Evolutionary conservation across 441 rosid species (phyloP), one percentile per base, ranked within the genome.

Genomic region (Brassica balearica): DNA sequence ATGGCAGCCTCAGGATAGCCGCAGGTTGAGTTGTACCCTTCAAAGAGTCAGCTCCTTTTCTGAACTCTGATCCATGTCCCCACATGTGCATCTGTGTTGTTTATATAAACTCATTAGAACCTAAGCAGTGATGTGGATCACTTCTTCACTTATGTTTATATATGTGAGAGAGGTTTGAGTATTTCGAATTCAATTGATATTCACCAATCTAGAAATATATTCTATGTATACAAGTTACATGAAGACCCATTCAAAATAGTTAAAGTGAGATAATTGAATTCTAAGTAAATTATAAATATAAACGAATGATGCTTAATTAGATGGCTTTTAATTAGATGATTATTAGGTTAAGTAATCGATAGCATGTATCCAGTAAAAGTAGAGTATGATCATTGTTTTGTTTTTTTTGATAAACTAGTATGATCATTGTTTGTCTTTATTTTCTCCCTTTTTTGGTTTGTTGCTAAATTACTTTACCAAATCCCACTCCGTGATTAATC

Each of bases 11-110:
- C 10, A 95, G 83, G 86, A 95, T 95, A 25, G 93, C 99, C 2
- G 97, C 87, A 48, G 99, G 98, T 27, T 93, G 95, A 75, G 96
- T 36, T 29, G 97, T 93, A 72, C 97, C 99, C 25, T 96, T 87
- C 25, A 95, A 86, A 0, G 98, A 93, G 60, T 95, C 99, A 8
- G 98, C 94, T 7, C 99, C 99, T 83, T 90, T 95, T 65, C 97
- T 82, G 80, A 93, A 95, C 71, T 95, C 98, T 11, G 99, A 93
- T 78, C 99, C 99, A 81, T 95, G 99, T 71, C 99, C 99, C 99
- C 98, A 95, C 99, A 95, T 95, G 84, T 95, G 99, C 99, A 95
- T 95, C 99, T 95, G 80, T 20, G 8, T 53, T 17, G 90, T 88
- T 58, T 92, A 65, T 84, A 83, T 5, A 90, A 83, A 77, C 85